Evolutionary conservation across 345 rosid species (phyloP).

Genomic region (Erysimum cheiranthoides): DNA sequence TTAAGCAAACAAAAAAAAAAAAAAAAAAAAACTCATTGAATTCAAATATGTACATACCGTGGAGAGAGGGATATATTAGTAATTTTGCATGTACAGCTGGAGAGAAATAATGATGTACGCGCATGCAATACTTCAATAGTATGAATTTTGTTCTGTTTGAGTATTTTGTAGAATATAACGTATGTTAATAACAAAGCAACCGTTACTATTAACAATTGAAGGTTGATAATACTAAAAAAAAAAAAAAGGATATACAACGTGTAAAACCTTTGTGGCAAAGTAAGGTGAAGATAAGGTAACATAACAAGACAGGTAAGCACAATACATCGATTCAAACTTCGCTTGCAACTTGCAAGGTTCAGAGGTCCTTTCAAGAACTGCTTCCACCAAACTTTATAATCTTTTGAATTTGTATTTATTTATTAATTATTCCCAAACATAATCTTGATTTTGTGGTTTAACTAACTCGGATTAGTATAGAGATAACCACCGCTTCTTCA

Average conservation of each 20-base stretch:
- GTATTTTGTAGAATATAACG: not conserved
- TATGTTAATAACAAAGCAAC: constrained; percentile 39
- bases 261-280: constrained; percentile 34
- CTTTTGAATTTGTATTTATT: constrained; percentile 23
- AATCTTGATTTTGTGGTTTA: constrained; percentile 41
- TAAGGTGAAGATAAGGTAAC: constrained; percentile 42
- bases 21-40: too few species aligned
- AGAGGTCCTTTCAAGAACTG: constrained; percentile 44
- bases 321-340: constrained; percentile 21
- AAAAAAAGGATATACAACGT: constrained; percentile 4
- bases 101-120: not conserved
- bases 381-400: constrained; percentile 39
- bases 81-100: constrained; percentile 4
- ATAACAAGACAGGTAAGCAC: constrained; percentile 35
- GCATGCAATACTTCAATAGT: not conserved
- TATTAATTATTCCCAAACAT: constrained; percentile 8
- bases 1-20: not conserved
- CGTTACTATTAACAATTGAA: not conserved
- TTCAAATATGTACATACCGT: not conserved
- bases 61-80: not conserved
- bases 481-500: constrained; percentile 24
- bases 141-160: not conserved
- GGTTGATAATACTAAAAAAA: not conserved
- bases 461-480: constrained; percentile 35
- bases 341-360: constrained; percentile 38